Conservation (phyloP, 257 asterid genomes). For the Asclepias syriaca region DNA sequence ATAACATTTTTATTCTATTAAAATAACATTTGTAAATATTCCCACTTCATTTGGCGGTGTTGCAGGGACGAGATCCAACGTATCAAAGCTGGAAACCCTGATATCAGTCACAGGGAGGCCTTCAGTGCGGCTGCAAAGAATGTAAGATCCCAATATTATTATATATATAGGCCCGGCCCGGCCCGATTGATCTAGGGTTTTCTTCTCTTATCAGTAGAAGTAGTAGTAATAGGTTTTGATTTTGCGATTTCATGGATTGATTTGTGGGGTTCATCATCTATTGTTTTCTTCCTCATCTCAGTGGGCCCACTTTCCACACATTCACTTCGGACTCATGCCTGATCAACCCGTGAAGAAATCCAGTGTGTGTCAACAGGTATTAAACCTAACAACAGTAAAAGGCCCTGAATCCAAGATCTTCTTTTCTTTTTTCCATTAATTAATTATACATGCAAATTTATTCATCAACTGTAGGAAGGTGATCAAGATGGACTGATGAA, state of each 20-base stretch:
- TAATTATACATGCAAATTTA: background rate
- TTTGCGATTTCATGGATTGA: slow-evolving; percentile 4
- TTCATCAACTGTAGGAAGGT: slow-evolving; percentile 52
- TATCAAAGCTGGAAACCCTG: slow-evolving; percentile 99
- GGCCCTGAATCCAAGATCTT: slow-evolving; percentile 28
- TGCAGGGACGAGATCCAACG: slow-evolving; percentile 99
- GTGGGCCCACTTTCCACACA: slow-evolving; percentile 99
- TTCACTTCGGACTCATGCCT: slow-evolving; percentile 99
- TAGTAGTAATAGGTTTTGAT: background rate
- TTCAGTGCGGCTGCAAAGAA: slow-evolving; percentile 99
- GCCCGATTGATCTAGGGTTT: slow-evolving; percentile 13
- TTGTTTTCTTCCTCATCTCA: slow-evolving; percentile 34
- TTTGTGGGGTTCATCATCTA: slow-evolving; percentile 17
- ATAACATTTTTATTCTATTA: background rate
- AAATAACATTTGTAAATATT: background rate
- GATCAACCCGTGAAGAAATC: slow-evolving; percentile 99
- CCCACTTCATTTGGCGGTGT: background rate
- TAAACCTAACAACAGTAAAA: slow-evolving; percentile 21
- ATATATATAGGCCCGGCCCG: background rate
- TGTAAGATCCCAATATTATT: slow-evolving; percentile 52
- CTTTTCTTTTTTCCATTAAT: background rate
- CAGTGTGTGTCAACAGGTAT: slow-evolving; percentile 87
- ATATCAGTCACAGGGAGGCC: slow-evolving; percentile 99
- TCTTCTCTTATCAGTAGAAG: no score
- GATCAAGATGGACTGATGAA: slow-evolving; percentile 74